Base-by-base conservation (phyloP, 495 filamentous ascomycete genomes). In the Penicillium cataractarum region DNA sequence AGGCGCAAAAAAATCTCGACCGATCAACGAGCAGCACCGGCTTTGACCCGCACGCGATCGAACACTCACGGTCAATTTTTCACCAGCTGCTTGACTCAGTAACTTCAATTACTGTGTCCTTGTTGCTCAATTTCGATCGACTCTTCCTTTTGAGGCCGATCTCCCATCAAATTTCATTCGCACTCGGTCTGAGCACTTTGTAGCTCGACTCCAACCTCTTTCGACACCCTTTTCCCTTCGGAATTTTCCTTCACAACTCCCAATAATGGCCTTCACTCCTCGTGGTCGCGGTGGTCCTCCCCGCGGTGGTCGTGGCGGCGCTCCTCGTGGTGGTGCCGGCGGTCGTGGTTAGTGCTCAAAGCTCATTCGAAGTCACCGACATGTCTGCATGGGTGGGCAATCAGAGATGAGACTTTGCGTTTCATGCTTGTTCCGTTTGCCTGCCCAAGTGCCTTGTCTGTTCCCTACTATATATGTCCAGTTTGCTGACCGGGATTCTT, bases 1-100 rank as follows among this genome's bases (percentile, higher is more conserved):
- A 74, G 72, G 71, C 73, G 63, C 64, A 75, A 77, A 78, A 77
- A 78, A 80, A 74, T 75, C 76, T 79, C 74, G 74, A 77, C 75
- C 69, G 74, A 75, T 73, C 76, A 75, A 79, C 77, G 67, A 78
- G 71, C 76, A 78, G 69, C 71, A 73, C 66, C 62, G 74, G 74
- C 70, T 69, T 72, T 66, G 73, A 77, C 67, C 71, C 60, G 74
- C 61, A 63, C 58, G 62, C 71, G 67, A 74, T 61, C 61, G 56
- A 65, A 64, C 70, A 58, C 64, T 58, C 54, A 63, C 59, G 61
- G 69, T 67, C 68, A 67, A 68, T 66, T 63, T 57, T 50, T 57
- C 58, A 64, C 58, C 57, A 71, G 60, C 61, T 70, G 64, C 55
- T 64, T 70, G 48, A 65, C 56, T 63, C 57, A 58, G 46, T 62